Conservation (phyloP, 345 rosid species). For the Salix dunnii region DNA sequence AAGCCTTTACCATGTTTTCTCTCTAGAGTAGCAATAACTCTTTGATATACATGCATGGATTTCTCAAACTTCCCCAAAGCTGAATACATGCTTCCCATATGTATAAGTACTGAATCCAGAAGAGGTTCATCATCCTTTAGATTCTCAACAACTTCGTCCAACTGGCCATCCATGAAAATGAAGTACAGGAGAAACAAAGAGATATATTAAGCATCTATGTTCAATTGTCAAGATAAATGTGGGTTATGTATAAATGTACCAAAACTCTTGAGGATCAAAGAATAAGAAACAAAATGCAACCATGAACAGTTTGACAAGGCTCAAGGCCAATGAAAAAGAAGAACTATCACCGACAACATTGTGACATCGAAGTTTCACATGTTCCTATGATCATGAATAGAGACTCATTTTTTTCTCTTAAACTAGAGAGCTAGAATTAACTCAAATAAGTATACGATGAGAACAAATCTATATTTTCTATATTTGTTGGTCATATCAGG, state of each 20-base stretch:
- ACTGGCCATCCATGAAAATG: constrained; percentile 42
- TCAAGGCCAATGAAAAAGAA: neutral
- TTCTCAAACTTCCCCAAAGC: constrained; percentile 59
- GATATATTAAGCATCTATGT: constrained; percentile 5
- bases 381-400: neutral
- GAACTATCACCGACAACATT: neutral
- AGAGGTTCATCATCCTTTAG: constrained; percentile 51
- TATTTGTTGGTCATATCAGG: neutral
- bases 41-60: constrained; percentile 48
- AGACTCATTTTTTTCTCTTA: neutral
- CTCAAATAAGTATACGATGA: neutral
- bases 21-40: constrained; percentile 53
- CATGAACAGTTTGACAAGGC: neutral
- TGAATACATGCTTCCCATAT: constrained; percentile 81
- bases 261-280: neutral
- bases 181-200: constrained; percentile 17
- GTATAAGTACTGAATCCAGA: constrained; percentile 68
- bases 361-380: neutral
- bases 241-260: neutral
- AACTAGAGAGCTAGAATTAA: neutral
- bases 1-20: constrained; percentile 47
- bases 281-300: neutral
- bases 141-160: constrained; percentile 49
- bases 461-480: neutral
- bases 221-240: neutral